These are phyloP conservation scores for Lipomyces spencermartinsiae DNA, from an alignment of 805 yeast species.

Conservation along the genomic window DNA sequence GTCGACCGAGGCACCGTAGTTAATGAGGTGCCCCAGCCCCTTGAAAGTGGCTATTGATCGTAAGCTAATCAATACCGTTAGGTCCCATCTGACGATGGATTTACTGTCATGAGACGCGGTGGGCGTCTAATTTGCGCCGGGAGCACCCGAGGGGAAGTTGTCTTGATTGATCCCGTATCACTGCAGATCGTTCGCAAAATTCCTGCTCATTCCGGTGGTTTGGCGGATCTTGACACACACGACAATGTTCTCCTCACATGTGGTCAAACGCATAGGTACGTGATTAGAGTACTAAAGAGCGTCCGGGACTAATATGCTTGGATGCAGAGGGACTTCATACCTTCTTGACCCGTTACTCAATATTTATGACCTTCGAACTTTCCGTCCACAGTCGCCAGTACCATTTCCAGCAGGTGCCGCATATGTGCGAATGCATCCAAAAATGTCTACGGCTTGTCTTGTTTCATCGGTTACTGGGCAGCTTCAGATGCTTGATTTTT, in stretches of 20 bases:
- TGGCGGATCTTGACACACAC: conserved; percentile 49
- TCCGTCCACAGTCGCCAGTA: conserved; percentile 76
- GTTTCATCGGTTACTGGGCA: conserved; percentile 81
- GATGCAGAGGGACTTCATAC: conserved; percentile 43
- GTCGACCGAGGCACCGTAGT: conserved; percentile 48
- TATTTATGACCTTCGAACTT: conserved; percentile 76
- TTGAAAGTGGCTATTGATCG: conserved; percentile 21
- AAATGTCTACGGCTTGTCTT: conserved; percentile 74
- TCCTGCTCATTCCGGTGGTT: conserved; percentile 48
- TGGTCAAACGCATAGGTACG: conserved; percentile 61
- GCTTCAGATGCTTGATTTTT: conserved; percentile 81
- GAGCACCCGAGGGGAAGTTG: conserved; percentile 46
- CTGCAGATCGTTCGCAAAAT: conserved; percentile 44
- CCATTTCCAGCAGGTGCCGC: conserved; percentile 91
- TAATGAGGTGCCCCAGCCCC: conserved; percentile 39
- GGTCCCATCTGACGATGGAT: conserved; percentile 31
- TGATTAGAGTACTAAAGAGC: not conserved
- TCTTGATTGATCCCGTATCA: conserved; percentile 48
- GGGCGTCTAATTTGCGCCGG: conserved; percentile 47
- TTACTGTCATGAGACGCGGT: conserved; percentile 45
- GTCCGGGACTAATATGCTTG: not conserved
- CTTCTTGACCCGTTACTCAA: conserved; percentile 81
- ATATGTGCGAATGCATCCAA: conserved; percentile 84
- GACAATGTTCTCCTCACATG: conserved; percentile 67
- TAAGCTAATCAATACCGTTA: conserved; percentile 16